Conservation (phyloP, 2,329 filamentous ascomycete species). For the Lecanicillium sp. region DNA sequence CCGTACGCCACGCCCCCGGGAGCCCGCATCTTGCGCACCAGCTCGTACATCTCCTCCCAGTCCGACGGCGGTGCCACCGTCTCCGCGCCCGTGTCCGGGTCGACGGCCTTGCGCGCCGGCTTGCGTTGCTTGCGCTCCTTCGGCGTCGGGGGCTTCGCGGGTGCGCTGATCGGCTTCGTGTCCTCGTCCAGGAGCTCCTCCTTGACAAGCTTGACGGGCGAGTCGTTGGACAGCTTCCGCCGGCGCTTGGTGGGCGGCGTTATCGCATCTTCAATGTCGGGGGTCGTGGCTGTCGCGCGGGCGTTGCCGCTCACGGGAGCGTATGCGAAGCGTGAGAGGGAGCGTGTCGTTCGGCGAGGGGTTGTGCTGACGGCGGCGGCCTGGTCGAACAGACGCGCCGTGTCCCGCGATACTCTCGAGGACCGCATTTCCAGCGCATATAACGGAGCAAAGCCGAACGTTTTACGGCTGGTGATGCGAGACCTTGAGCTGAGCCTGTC, state of each 20-base stretch:
- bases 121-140: slow-evolving; percentile 32
- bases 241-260: slow-evolving; percentile 27
- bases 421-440: slow-evolving; percentile 46
- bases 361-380: slow-evolving; percentile 22
- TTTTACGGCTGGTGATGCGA: not conserved
- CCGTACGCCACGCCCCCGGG: slow-evolving; percentile 50
- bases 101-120: slow-evolving; percentile 39
- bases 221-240: slow-evolving; percentile 20
- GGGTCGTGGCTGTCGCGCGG: slow-evolving; percentile 20
- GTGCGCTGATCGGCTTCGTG: slow-evolving; percentile 1
- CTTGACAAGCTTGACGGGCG: slow-evolving; percentile 18
- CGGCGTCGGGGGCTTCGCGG: slow-evolving; percentile 35
- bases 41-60: slow-evolving; percentile 77
- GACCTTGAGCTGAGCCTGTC: too few species aligned
- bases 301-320: slow-evolving; percentile 21
- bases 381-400: slow-evolving; percentile 47
- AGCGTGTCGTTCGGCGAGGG: slow-evolving; percentile 43
- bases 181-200: slow-evolving; percentile 10
- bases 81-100: slow-evolving; percentile 34
- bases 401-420: slow-evolving; percentile 53
- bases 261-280: slow-evolving; percentile 54
- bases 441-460: too few species aligned
- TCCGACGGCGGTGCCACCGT: slow-evolving; percentile 59
- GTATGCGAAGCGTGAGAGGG: slow-evolving; percentile 43
- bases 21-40: slow-evolving; percentile 70